A percentile compares a stretch with the other conserved stretches of the same genome.
These are phyloP conservation scores for Lactarius quietus DNA, from an alignment of 768 basidiomycete genomes.

Conservation along the genomic window DNA sequence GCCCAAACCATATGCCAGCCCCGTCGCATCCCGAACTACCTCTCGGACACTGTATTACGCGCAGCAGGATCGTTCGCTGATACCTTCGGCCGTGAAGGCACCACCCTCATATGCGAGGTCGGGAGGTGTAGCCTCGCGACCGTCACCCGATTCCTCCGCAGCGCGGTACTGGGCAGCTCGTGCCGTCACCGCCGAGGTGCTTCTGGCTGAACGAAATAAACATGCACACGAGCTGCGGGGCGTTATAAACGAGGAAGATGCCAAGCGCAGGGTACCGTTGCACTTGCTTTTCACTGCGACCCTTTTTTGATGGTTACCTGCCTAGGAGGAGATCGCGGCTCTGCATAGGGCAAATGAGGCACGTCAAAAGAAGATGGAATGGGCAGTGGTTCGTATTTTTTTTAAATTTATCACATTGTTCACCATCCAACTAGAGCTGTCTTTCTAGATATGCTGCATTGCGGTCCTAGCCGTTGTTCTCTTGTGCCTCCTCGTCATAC, in stretches of 20 bases:
- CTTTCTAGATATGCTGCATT: conserved; percentile 11
- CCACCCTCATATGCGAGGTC: not conserved
- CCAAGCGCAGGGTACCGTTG: conserved; percentile 46
- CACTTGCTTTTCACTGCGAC: not conserved
- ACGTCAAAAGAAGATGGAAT: conserved; percentile 10
- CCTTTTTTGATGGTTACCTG: conserved; percentile 41
- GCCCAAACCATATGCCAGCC: not conserved
- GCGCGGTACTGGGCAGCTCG: conserved; percentile 70
- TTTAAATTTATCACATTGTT: not conserved
- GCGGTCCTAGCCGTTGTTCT: conserved; percentile 18
- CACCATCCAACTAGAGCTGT: not conserved
- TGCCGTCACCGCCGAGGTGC: conserved; percentile 60
- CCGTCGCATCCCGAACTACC: not conserved
- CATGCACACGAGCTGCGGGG: conserved; percentile 50
- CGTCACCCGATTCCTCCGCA: conserved; percentile 12
- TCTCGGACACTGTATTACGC: conserved; percentile 3
- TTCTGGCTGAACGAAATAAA: conserved; percentile 45
- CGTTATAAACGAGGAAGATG: conserved; percentile 41
- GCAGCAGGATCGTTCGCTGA: not conserved
- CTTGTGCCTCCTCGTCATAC: conserved; percentile 3
- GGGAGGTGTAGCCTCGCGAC: not conserved
- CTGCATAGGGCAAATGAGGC: conserved; percentile 8
- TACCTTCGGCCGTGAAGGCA: not conserved
- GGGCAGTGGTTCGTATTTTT: conserved; percentile 22
- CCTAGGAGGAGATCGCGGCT: conserved; percentile 22